Percentiles rank a stretch among this genome's conserved stretches.
Evolutionary conservation across 192 early-diverging fungal genomes (phyloP).

Genomic region (Ambispora gerdemannii): DNA sequence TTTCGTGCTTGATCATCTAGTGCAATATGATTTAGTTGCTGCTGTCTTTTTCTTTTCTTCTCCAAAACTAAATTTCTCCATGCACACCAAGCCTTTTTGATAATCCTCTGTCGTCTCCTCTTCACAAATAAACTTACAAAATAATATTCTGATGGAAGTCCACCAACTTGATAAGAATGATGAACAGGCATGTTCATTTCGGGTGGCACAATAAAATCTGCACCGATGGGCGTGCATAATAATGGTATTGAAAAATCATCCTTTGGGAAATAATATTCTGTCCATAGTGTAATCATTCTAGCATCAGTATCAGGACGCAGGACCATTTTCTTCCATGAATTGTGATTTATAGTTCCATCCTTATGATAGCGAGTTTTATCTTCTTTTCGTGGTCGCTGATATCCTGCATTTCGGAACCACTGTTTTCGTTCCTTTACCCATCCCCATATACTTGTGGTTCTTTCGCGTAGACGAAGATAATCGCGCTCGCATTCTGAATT

Average conservation of each 20-base stretch:
- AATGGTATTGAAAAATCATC: slow-evolving; percentile 24
- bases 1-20: neutral
- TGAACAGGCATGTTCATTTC: neutral
- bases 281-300: slow-evolving; percentile 37
- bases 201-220: neutral
- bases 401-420: slow-evolving; percentile 40
- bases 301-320: slow-evolving; percentile 37
- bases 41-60: slow-evolving; percentile 5
- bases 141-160: slow-evolving; percentile 16
- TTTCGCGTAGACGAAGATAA: slow-evolving; percentile 28
- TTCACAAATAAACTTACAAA: slow-evolving; percentile 20
- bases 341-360: neutral
- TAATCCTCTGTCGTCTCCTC: slow-evolving; percentile 16
- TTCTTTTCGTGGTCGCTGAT: slow-evolving; percentile 2
- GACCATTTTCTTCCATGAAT: slow-evolving; percentile 34
- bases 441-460: slow-evolving; percentile 39
- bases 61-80: slow-evolving; percentile 29
- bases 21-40: neutral
- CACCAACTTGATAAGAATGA: neutral
- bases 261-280: slow-evolving; percentile 41
- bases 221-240: slow-evolving; percentile 6
- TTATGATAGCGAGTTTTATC: neutral
- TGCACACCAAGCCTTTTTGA: slow-evolving; percentile 6
- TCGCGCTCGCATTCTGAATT: slow-evolving; percentile 40
- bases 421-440: slow-evolving; percentile 35